Conservation (phyloP, 768 basidiomycete species). For the Tricholoma saponaceum region DNA sequence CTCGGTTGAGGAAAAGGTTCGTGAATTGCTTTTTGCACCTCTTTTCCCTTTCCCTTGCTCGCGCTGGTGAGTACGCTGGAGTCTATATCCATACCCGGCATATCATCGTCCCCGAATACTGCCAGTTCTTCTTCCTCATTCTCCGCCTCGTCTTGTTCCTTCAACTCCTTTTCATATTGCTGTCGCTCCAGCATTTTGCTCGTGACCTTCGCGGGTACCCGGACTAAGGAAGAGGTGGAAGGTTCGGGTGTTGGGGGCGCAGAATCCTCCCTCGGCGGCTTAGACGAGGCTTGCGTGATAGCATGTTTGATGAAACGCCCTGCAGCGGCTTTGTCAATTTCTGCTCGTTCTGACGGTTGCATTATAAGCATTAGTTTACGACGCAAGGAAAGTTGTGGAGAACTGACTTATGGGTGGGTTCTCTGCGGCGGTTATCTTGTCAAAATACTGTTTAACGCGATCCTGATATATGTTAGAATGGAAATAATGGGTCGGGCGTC, state of each 20-base stretch:
- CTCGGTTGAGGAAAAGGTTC: conserved; percentile 11
- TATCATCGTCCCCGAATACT: conserved; percentile 32
- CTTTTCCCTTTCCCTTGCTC: conserved; percentile 34
- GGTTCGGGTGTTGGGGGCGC: conserved; percentile 12
- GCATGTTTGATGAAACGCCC: conserved; percentile 82
- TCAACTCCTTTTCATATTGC: conserved; percentile 55
- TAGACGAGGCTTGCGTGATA: conserved; percentile 56
- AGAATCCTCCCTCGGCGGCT: conserved; percentile 28
- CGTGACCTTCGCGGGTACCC: conserved; percentile 55
- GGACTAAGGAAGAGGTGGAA: conserved; percentile 20
- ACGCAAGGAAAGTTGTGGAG: background rate
- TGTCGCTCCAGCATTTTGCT: conserved; percentile 71
- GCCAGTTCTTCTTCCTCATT: conserved; percentile 38
- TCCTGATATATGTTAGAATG: conserved; percentile 40
- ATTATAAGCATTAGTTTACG: conserved; percentile 2
- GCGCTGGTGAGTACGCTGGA: conserved; percentile 6
- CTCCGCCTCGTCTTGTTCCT: conserved; percentile 42
- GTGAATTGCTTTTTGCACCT: conserved; percentile 4
- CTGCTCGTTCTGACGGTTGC: conserved; percentile 29
- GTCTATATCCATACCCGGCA: conserved; percentile 16
- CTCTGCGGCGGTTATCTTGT: conserved; percentile 76
- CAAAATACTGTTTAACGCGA: conserved; percentile 75
- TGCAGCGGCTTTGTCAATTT: conserved; percentile 79
- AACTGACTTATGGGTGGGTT: conserved; percentile 56
- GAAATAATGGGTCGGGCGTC: background rate